A percentile compares a stretch with the other conserved stretches of the same genome.
Conservation (phyloP, 2,329 filamentous ascomycete genomes). For the Rutstroemia sydowiana region DNA sequence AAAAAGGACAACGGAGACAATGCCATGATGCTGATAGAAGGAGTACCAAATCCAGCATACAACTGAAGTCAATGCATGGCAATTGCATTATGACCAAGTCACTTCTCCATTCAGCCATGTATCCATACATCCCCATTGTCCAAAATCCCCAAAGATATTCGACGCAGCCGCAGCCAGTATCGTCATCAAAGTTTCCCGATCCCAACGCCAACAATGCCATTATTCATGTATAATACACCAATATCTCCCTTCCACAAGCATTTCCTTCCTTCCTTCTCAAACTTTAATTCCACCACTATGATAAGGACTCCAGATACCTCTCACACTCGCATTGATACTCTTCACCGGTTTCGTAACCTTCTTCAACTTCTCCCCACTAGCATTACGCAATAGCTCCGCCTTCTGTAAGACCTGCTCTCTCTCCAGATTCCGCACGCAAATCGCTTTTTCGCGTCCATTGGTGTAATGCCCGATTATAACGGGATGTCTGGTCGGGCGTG, state of each 20-base stretch:
- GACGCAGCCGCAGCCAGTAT: conserved; percentile 2
- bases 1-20: too few relatives aligned
- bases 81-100: not conserved
- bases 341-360: conserved; percentile 55
- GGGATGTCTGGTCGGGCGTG: conserved; percentile 82
- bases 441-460: conserved; percentile 76
- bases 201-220: conserved; percentile 22
- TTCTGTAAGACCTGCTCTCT: conserved; percentile 76
- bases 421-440: conserved; percentile 84
- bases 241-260: too few relatives aligned
- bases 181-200: not conserved
- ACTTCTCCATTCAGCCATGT: not conserved
- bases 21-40: not conserved
- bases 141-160: not conserved
- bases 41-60: not conserved
- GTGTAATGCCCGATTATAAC: conserved; percentile 86
- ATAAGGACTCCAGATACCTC: conserved; percentile 65
- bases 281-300: conserved; percentile 43
- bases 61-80: not conserved
- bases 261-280: conserved; percentile 10
- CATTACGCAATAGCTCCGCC: conserved; percentile 63
- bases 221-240: conserved; percentile 19
- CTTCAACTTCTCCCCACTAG: conserved; percentile 67
- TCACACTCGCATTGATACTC: conserved; percentile 58
- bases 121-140: not conserved